Base-by-base conservation (phyloP, 139 green algal genomes). In the Chlorella sorokiniana region DNA sequence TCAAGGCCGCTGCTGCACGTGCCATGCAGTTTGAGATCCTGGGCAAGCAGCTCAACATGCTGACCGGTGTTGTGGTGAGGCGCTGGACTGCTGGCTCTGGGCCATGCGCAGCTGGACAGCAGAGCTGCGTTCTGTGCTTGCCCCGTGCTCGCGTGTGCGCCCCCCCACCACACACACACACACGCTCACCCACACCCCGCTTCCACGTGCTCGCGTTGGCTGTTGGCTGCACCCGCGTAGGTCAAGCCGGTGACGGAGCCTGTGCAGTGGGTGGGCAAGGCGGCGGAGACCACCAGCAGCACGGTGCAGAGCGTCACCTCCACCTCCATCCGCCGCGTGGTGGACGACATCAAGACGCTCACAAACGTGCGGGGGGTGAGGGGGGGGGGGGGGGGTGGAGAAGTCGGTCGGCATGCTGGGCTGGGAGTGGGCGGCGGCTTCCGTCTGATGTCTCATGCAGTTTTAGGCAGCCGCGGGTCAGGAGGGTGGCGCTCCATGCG, bases 41-140 rank as follows among this genome's bases (percentile, higher is more conserved):
- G 68, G 83, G 83, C 29, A 84, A 87, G 72, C 83, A 87, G 69
- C 76, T 87, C 29, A 87, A 87, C 59, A 69, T 76, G 22, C 37
- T 84, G 38, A 42, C 71, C 3, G 25, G 38, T 62, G 73, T 56
- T 16, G 48, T 84, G 64, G 65, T 76, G 61, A 51, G 72, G 10
- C 44, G 62, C 14, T n/a, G 63, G n/a, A 80, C 4, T 54, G 40
- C 25, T 10, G 68, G 27, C 16, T 7, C 61, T 38, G 27, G 27
- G n/a, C n/a, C n/a, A n/a, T n/a, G n/a, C n/a, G n/a, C n/a, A n/a
- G n/a, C n/a, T n/a, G n/a, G n/a, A n/a, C n/a, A n/a, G n/a, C n/a
- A n/a, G n/a, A n/a, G n/a, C n/a, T n/a, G n/a, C n/a, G n/a, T n/a
- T n/a, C n/a, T n/a, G n/a, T n/a, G n/a, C n/a, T n/a, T n/a, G n/a